A percentile compares a stretch with the other conserved stretches of the same genome.
Conservation (phyloP, 768 basidiomycete genomes). For the Strobilomyces echinocephalus region DNA sequence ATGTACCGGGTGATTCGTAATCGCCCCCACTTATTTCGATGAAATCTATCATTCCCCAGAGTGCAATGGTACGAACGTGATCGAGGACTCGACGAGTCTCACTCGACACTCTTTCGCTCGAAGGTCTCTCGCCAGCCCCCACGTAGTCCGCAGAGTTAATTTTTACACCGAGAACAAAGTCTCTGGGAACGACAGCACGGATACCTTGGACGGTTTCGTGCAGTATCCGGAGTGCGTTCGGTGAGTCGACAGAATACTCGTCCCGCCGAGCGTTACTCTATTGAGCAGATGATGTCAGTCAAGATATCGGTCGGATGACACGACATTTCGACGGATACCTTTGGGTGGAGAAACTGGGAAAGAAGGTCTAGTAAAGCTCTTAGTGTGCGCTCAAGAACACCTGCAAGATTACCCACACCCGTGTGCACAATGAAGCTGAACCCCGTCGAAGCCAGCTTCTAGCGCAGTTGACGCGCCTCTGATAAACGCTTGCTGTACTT, state of each 20-base stretch:
- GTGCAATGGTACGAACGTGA: slow-evolving; percentile 57
- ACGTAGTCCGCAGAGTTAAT: slow-evolving; percentile 77
- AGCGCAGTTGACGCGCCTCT: slow-evolving; percentile 61
- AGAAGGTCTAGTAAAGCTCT: slow-evolving; percentile 53
- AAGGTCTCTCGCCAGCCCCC: slow-evolving; percentile 23
- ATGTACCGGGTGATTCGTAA: slow-evolving; percentile 72
- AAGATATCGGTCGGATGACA: slow-evolving; percentile 14
- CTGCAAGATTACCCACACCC: slow-evolving; percentile 56
- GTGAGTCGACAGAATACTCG: slow-evolving; percentile 43
- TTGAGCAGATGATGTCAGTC: background rate
- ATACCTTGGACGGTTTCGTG: slow-evolving; percentile 52
- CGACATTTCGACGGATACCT: slow-evolving; percentile 37
- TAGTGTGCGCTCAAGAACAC: background rate
- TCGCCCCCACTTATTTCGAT: slow-evolving; percentile 87
- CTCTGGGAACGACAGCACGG: slow-evolving; percentile 44
- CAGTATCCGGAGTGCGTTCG: slow-evolving; percentile 53
- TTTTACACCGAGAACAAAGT: slow-evolving; percentile 77
- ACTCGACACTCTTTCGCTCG: slow-evolving; percentile 30
- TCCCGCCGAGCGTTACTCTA: slow-evolving; percentile 57
- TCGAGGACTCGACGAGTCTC: slow-evolving; percentile 43
- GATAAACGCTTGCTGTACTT: slow-evolving; percentile 59
- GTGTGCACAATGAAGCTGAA: slow-evolving; percentile 82
- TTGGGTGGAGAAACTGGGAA: slow-evolving; percentile 71
- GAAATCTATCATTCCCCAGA: slow-evolving; percentile 70
- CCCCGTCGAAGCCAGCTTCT: slow-evolving; percentile 75